Base-by-base conservation (phyloP, 139 green algal genomes). In the Picochlorum sp. region DNA sequence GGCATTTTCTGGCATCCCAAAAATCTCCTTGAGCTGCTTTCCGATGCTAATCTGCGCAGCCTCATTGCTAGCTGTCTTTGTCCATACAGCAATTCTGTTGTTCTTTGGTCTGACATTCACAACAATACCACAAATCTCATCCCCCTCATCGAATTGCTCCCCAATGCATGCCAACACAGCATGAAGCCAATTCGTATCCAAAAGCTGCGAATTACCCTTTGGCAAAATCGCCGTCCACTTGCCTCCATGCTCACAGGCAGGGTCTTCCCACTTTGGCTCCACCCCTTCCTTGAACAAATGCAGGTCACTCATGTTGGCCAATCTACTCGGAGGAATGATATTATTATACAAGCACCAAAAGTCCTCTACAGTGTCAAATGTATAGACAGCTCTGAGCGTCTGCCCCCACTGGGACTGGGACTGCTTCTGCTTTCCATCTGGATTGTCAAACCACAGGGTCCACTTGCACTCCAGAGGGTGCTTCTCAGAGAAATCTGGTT, bases 341-440 rank as follows among this genome's bases (percentile, higher is more conserved):
- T 99, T 99, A 79, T 98, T 98, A 84, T 96, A 98, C 67, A 99
- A 72, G 72, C 92, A 94, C 94, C 94, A 99, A 66, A 99, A 99
- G 67, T 98, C 94, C 74, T 99, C 94, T 16, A 98, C 91, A 18
- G 87, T 96, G 66, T 87, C 78, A 71, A 98, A 98, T 0, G 94
- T 94, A 77, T 94, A 96, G 5, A 99, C 89, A 7, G 76, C 61
- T 28, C 85, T 71, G 41, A 97, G 67, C 3, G 85, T 89, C 56
- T 86, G 74, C 3, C 90, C 90, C 86, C 86, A 94, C 2, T 58
- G 83, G 11, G 61, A 41, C 44, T 62, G 30, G 10, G 51, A 65
- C 54, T 85, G 73, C 49, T 81, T 81, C 52, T 77, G 69, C 81
- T 90, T 88, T 56, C 78, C 78, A 45, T 86, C 81, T 2, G 88